Percentiles rank a stretch among this genome's conserved stretches.
These are phyloP conservation scores for Boletus pseudopeckii DNA, from an alignment of 768 basidiomycete genomes.

Conservation along the genomic window DNA sequence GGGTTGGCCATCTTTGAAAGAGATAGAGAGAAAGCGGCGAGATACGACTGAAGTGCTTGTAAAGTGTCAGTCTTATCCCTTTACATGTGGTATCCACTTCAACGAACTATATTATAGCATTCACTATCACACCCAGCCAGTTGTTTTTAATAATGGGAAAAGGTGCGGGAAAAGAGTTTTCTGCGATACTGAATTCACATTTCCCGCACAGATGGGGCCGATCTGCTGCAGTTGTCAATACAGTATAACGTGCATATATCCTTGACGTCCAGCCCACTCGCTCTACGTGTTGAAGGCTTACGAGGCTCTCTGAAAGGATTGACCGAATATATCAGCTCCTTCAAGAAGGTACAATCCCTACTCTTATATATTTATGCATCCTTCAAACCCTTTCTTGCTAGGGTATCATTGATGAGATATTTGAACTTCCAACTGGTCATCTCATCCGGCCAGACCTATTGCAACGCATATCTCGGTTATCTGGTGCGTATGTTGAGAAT, in stretches of 20 bases:
- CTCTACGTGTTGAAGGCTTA: constrained; percentile 57
- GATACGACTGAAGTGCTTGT: constrained; percentile 47
- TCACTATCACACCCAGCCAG: constrained; percentile 54
- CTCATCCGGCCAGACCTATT: constrained; percentile 47
- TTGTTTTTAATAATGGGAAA: constrained; percentile 71
- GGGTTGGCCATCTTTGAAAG: constrained; percentile 62
- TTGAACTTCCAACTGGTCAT: constrained; percentile 43
- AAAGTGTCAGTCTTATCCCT: constrained; percentile 39
- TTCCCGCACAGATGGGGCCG: constrained; percentile 51
- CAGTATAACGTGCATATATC: constrained; percentile 62
- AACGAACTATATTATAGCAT: constrained; percentile 38
- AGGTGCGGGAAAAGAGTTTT: constrained; percentile 38
- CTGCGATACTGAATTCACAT: constrained; percentile 6
- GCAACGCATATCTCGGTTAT: constrained; percentile 63
- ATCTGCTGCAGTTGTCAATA: constrained; percentile 57
- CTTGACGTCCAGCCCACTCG: constrained; percentile 52
- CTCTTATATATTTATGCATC: background rate
- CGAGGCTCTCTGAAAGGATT: constrained; percentile 50
- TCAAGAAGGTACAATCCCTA: constrained; percentile 44
- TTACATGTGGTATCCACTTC: background rate
- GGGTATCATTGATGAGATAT: constrained; percentile 32
- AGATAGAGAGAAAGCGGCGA: constrained; percentile 46
- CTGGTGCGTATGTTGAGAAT: constrained; percentile 62
- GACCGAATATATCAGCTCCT: constrained; percentile 40
- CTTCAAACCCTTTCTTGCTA: background rate